Base-by-base conservation (phyloP, 495 filamentous ascomycete genomes). In the Podospora bellae-mahoneyi region DNA sequence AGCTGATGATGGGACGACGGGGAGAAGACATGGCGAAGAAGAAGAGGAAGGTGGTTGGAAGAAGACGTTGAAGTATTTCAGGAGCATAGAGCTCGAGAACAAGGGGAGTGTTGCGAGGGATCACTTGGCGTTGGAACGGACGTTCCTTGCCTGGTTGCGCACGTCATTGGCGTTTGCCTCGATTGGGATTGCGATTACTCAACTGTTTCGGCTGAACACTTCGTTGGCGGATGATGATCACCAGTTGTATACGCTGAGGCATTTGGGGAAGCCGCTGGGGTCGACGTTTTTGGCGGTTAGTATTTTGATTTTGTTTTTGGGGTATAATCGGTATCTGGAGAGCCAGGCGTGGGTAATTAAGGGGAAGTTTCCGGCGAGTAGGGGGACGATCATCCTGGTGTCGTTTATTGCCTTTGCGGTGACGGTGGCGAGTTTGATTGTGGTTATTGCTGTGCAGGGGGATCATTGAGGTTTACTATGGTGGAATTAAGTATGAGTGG, bases 61-160 rank as follows among this genome's bases (percentile, higher is more conserved):
- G 72, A 56, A 75, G 44, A 67, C 84, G 5, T 73, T 91, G 48
- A 85, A 87, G 26, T 91, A 90, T 69, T 91, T 94, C 72, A 92
- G 91, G 64, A 89, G 87, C 58, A 84, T 99, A 60, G 94, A 97
- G 76, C 79, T 99, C 58, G 95, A 99, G 75, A 99, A 98, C 72
- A 97, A 97, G 77, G 96, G 94, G 18, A 94, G 91, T 77, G 93
- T 97, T 23, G 95, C 95, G 57, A 85, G 95, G 70, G 95, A 99
- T 77, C 95, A 99, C 81, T 82, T 99, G 63, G 95, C 95, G 30
- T 79, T 99, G 68, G 95, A 99, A 79, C 89, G 95, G 32, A 99
- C 95, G 3, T 99, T 98, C 78, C 87, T 99, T 23, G 95, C 95
- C 62, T 99, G 95, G 95, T 86, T 99, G 60, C 88, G 95, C 59